Conservation (phyloP, 305 asterid species). For the Rubia balearica region DNA sequence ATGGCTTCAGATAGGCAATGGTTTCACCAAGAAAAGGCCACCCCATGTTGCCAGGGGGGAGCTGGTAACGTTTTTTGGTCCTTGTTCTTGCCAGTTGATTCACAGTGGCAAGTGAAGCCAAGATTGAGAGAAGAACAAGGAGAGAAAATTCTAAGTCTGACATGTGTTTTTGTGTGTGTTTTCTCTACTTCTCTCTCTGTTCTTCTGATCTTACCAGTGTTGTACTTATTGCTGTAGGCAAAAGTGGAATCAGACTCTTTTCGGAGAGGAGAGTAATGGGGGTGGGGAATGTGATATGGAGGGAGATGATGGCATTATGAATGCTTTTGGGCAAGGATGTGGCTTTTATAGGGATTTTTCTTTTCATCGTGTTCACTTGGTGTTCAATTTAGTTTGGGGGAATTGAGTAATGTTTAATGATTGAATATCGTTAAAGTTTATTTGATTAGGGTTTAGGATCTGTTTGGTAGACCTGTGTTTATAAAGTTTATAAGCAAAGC, state of each 20-base stretch:
- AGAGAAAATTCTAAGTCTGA: slow-evolving; percentile 41
- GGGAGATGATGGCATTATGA: neutral
- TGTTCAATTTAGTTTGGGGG: neutral
- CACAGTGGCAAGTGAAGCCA: slow-evolving; percentile 29
- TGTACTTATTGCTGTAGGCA: slow-evolving; percentile 7
- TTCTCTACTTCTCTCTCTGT: neutral
- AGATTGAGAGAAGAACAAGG: slow-evolving; percentile 32
- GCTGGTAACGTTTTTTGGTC: slow-evolving; percentile 38
- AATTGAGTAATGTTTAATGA: neutral
- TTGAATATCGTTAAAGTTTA: too few species aligned
- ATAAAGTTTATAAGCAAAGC: too few species aligned
- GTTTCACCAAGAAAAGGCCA: slow-evolving; percentile 96
- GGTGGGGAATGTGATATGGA: neutral
- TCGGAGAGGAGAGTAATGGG: neutral
- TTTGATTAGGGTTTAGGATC: too few species aligned
- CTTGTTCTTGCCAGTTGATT: slow-evolving; percentile 24
- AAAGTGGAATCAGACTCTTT: slow-evolving; percentile 11
- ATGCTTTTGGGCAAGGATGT: slow-evolving; percentile 10
- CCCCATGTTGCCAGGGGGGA: slow-evolving; percentile 89
- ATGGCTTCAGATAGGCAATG: slow-evolving; percentile 63
- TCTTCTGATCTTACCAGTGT: neutral
- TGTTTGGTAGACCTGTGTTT: too few species aligned
- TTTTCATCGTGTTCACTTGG: neutral
- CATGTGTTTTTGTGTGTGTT: slow-evolving; percentile 18
- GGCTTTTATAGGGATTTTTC: slow-evolving; percentile 1